phyloP scores from a whole-genome alignment of 768 basidiomycete genomes.

The Paxillus rubicundulus region DNA sequence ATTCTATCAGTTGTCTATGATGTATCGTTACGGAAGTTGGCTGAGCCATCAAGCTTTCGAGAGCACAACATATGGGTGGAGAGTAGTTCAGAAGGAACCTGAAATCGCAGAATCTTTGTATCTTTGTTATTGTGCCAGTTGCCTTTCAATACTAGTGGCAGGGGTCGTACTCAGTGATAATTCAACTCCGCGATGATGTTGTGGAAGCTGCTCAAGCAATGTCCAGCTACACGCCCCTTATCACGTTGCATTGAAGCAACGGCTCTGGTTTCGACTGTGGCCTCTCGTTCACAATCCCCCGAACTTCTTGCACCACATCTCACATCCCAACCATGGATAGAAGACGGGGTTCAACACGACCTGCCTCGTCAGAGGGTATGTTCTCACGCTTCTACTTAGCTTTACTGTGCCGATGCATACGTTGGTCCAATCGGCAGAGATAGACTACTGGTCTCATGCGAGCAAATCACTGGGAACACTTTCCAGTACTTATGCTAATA shows the following conservation, averaged over 20 bases:
- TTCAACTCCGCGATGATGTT: conserved; percentile 23
- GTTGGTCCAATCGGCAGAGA: conserved; percentile 44
- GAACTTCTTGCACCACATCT: neutral
- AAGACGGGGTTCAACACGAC: conserved; percentile 60
- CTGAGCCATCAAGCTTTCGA: conserved; percentile 19
- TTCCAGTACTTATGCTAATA: conserved; percentile 50
- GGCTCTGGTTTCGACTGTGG: conserved; percentile 1
- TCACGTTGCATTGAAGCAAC: conserved; percentile 2
- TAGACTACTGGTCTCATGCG: conserved; percentile 75
- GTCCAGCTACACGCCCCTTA: neutral
- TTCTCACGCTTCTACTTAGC: conserved; percentile 22
- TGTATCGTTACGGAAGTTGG: conserved; percentile 71
- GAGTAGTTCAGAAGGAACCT: neutral
- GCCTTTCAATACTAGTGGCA: neutral
- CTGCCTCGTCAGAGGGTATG: conserved; percentile 75
- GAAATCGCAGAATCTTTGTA: neutral
- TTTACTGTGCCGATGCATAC: conserved; percentile 8
- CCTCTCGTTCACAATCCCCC: neutral
- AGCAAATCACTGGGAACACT: conserved; percentile 55
- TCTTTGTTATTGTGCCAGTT: neutral
- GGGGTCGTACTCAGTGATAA: neutral
- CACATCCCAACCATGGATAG: conserved; percentile 52
- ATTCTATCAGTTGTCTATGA: conserved; percentile 71
- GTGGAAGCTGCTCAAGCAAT: neutral
- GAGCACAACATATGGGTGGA: conserved; percentile 1